These are phyloP conservation scores for Lablab purpureus DNA, from an alignment of 306 rosid genomes.

Conservation along the genomic window DNA sequence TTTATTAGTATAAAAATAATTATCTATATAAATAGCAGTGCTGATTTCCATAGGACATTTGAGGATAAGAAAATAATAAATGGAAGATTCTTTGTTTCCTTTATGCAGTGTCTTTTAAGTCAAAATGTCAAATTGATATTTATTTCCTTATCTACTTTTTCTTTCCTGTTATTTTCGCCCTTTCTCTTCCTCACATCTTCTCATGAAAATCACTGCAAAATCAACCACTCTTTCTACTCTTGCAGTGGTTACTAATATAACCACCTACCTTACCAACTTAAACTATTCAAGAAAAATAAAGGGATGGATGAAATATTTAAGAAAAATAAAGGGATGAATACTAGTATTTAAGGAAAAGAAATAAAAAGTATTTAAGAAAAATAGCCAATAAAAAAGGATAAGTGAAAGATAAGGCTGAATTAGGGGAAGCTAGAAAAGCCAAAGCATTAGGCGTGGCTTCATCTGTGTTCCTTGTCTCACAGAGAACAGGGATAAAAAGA, in stretches of 20 bases:
- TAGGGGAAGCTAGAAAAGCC: conserved; percentile 41
- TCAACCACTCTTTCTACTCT: conserved; percentile 42
- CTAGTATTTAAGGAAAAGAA: neutral
- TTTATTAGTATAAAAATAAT: neutral
- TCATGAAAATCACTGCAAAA: conserved; percentile 28
- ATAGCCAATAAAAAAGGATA: neutral
- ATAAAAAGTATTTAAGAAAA: neutral
- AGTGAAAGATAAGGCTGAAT: neutral
- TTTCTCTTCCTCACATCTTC: conserved; percentile 11
- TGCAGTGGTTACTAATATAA: conserved; percentile 21
- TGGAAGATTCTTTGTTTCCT: conserved; percentile 27
- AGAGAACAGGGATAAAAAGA: conserved; percentile 33
- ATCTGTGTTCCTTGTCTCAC: neutral
- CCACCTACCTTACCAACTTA: conserved; percentile 42
- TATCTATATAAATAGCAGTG: neutral
- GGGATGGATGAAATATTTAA: neutral
- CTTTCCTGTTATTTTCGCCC: neutral
- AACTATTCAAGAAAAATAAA: conserved; percentile 6
- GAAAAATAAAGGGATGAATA: neutral
- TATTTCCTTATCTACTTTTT: conserved; percentile 33
- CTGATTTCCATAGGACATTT: conserved; percentile 13
- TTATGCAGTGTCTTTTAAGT: conserved; percentile 7
- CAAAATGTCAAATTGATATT: conserved; percentile 22
- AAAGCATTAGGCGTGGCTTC: conserved; percentile 39
- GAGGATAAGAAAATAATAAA: conserved; percentile 9